Evolutionary conservation across 2,329 filamentous ascomycete species (phyloP), one percentile per base, ranked within the genome.

Genomic region (Bipolaris bicolor): DNA sequence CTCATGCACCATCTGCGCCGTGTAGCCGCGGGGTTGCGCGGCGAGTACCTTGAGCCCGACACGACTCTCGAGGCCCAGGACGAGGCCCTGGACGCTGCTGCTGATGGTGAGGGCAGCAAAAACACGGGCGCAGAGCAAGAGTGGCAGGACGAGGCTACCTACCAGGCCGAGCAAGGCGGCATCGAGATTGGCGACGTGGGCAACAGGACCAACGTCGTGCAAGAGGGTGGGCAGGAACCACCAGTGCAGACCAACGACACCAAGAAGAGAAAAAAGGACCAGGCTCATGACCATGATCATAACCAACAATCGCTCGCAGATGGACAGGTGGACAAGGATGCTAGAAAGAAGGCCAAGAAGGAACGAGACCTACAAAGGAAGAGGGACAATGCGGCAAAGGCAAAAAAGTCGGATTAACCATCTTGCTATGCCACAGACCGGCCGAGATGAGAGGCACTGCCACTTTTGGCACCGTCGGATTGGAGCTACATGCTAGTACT

Each of bases 291-390:
- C 45, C 63, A 66, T 20, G 51, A 61, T 52, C 36, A 36, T 4
- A 54, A 37, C n/a, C 60, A 20, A 18, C 59, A 43, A 26, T 54
- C 3, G 5, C 26, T 22, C 11, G 47, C 26, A 15, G 48, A 51
- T 13, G 57, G 51, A 16, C 68, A 72, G 46, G 61, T 79, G 47
- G 81, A 84, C 60, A 83, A 82, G 70, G 82, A 82, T 61, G 81
- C 82, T 52, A 78, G 83, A 60, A 86, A 83, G 73, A 77, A 77
- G 62, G 79, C 77, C 57, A 87, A 87, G 80, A 85, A 84, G 71
- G 80, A 81, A 67, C 78, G 81, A 66, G 76, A 77, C 55, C 75
- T 79, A 65, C 79, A 79, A 48, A 75, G 81, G 69, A 76, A 75
- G 68, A 65, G 62, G 37, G 69, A 78, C 40, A 74, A 70, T 34